Conservation (phyloP, 164 flowering plant genomes). For the Brasenia schreberi region DNA sequence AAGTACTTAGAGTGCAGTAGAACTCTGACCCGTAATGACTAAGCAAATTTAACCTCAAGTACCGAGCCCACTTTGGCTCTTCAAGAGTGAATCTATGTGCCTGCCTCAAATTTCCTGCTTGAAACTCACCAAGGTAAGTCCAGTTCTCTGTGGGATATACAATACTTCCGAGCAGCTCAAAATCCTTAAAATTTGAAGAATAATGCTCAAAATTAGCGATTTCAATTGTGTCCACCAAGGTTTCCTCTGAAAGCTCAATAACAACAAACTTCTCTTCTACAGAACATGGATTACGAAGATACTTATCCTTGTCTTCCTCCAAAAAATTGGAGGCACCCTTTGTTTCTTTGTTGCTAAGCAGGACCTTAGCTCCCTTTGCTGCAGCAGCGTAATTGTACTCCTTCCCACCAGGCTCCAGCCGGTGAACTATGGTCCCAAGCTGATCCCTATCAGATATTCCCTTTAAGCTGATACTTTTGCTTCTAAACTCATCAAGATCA, state of each 20-base stretch:
- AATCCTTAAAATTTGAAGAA: conserved; percentile 82
- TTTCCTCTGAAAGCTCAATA: conserved; percentile 95
- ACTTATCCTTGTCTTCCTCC: conserved; percentile 82
- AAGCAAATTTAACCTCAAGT: conserved; percentile 57
- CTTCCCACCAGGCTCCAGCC: conserved; percentile 75
- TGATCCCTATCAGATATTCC: conserved; percentile 33
- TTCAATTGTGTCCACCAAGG: conserved; percentile 67
- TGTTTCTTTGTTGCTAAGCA: conserved; percentile 82
- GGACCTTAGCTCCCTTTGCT: conserved; percentile 86
- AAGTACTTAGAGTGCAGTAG: conserved; percentile 77
- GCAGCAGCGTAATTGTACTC: conserved; percentile 92
- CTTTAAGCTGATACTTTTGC: conserved; percentile 50
- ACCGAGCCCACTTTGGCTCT: conserved; percentile 92
- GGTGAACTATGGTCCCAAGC: conserved; percentile 44
- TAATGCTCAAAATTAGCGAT: conserved; percentile 93
- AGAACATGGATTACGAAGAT: conserved; percentile 93
- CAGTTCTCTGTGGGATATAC: conserved; percentile 80
- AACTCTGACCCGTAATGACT: conserved; percentile 93
- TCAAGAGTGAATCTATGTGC: conserved; percentile 68
- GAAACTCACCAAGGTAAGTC: conserved; percentile 71
- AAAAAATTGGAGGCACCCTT: conserved; percentile 82
- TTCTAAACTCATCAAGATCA: conserved; percentile 88
- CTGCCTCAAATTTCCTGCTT: conserved; percentile 71
- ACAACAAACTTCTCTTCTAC: conserved; percentile 84
- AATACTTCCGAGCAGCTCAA: conserved; percentile 74